phyloP scores from a whole-genome alignment of 805 yeast species.

The Candida nemodendra region DNA sequence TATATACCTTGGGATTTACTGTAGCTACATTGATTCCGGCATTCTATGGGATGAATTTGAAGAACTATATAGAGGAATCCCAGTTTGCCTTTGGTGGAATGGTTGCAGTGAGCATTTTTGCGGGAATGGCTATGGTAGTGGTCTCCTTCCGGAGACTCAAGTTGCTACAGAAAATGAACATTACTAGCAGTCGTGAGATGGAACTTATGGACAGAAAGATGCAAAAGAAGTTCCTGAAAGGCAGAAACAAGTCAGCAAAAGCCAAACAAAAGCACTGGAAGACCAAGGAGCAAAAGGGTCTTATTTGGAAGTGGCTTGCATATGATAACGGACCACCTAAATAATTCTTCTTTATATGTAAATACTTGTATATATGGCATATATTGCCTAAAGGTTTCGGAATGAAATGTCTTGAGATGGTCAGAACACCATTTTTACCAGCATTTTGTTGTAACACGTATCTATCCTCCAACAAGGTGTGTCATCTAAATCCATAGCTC shows the following conservation, averaged over 20 bases:
- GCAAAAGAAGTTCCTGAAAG: slow-evolving; percentile 12
- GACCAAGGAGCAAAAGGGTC: slow-evolving; percentile 36
- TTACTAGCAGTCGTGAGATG: slow-evolving; percentile 42
- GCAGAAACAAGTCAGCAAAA: slow-evolving; percentile 19
- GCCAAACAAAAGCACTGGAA: slow-evolving; percentile 2
- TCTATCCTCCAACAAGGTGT: too few relatives aligned
- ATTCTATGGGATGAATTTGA: slow-evolving; percentile 84
- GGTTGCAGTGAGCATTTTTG: slow-evolving; percentile 47
- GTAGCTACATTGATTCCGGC: slow-evolving; percentile 85
- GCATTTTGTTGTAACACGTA: too few relatives aligned
- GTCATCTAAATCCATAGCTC: too few relatives aligned
- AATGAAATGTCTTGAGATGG: too few relatives aligned
- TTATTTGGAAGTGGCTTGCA: slow-evolving; percentile 56
- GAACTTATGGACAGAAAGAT: slow-evolving; percentile 28
- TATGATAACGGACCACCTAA: slow-evolving; percentile 36
- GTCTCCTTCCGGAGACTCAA: slow-evolving; percentile 56
- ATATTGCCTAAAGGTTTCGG: too few relatives aligned
- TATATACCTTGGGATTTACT: slow-evolving; percentile 81
- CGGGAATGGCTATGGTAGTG: slow-evolving; percentile 54
- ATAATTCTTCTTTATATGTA: slow-evolving; percentile 3
- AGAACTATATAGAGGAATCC: slow-evolving; percentile 73
- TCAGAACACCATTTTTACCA: too few relatives aligned
- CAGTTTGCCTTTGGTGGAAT: slow-evolving; percentile 60
- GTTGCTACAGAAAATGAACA: slow-evolving; percentile 64
- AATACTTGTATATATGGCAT: too few relatives aligned